Base-by-base conservation (phyloP, 805 yeast genomes). In the Ogataea pini region DNA sequence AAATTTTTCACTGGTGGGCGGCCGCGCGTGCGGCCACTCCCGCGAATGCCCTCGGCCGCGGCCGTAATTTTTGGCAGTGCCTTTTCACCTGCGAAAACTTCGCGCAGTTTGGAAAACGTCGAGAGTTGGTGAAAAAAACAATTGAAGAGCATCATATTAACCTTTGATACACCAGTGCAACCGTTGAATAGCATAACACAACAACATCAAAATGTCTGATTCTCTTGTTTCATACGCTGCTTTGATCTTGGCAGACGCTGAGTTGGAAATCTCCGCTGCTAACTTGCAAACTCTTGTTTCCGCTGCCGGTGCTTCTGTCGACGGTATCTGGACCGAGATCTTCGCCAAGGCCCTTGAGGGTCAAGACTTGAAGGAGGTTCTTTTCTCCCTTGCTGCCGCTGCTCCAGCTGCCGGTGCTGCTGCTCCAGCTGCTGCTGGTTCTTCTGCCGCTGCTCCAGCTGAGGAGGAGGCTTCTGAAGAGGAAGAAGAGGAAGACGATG, bases 161-260 rank as follows among this genome's bases (percentile, higher is more conserved):
- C 34, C 32, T 28, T 28, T 10, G 9, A 31, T 17, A 31, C 17
- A 7, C n/a, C 13, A 9, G 9, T 28, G 9, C 31, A 28, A 18
- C n/a, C 10, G 22, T 22, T 10, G 14, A 19, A 20, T 25, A 48
- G 22, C 40, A 20, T 40, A 32, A 42, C 16, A 42, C 27, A 50
- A 64, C 47, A 46, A 42, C 42, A 38, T 42, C 52, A 42, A 49
- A 73, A 89, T 89, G 96, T 86, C 96, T 75, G 96, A 90, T 82
- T 82, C 96, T 70, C 84, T 92, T 72, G 89, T 89, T 72, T 87
- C 97, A 66, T 90, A 89, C 87, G 98, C 99, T 75, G 96, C 98
- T 71, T 85, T 92, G 76, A 90, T 92, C 79, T 83, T 92, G 76
- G 96, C 97, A 63, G 99, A 92, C 72, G 89, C 97, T 69, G 97